Percentiles rank a stretch among this genome's conserved stretches.
phyloP scores from a whole-genome alignment of 805 yeast species.

The Zygoascus flipseniorum region DNA sequence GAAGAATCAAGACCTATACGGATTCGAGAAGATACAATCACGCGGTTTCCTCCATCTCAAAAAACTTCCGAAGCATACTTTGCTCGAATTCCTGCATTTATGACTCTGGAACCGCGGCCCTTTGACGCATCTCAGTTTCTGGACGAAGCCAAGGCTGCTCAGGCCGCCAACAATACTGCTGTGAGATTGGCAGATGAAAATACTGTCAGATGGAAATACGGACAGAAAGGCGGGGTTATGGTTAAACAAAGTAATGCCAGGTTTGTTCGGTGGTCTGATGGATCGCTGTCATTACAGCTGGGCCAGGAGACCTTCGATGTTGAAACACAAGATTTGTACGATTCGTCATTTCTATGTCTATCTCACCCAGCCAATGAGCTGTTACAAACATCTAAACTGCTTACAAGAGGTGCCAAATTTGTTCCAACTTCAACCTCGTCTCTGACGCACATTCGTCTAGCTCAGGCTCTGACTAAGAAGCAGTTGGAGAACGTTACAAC shows the following conservation, averaged over 20 bases:
- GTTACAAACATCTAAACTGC: conserved; percentile 56
- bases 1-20: conserved; percentile 1
- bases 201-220: conserved; percentile 91
- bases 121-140: conserved; percentile 70
- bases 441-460: conserved; percentile 68
- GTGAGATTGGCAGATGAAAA: conserved; percentile 61
- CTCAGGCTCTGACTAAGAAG: conserved; percentile 34
- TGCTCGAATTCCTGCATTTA: conserved; percentile 72
- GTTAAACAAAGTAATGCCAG: conserved; percentile 84
- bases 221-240: conserved; percentile 57
- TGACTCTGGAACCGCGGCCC: conserved; percentile 76
- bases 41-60: conserved; percentile 26
- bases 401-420: conserved; percentile 60
- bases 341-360: conserved; percentile 63
- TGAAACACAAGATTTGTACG: conserved; percentile 45
- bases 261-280: conserved; percentile 91
- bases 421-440: conserved; percentile 90
- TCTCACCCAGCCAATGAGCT: conserved; percentile 66
- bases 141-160: conserved; percentile 33
- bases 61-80: conserved; percentile 29
- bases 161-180: conserved; percentile 25
- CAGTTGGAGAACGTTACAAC: conserved; percentile 22
- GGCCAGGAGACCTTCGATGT: conserved; percentile 87
- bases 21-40: conserved; percentile 24
- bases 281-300: conserved; percentile 71